Conservation (phyloP, 1,139 yeast species). For the Saccharomyces pastorianus region DNA sequence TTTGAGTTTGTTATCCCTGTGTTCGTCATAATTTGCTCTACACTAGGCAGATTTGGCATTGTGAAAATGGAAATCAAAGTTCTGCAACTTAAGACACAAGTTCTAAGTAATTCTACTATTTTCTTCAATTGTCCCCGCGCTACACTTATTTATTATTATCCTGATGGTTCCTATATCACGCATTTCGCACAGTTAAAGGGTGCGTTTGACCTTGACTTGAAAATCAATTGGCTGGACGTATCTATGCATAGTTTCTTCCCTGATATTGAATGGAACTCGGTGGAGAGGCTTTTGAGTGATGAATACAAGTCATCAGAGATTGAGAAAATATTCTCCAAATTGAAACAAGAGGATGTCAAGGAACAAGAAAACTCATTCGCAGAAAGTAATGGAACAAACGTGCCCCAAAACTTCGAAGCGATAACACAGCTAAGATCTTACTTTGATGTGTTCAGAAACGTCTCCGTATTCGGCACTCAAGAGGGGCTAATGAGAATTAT, state of each 20-base stretch:
- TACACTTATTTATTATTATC: conserved; percentile 46
- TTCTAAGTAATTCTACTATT: conserved; percentile 57
- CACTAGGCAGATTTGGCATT: conserved; percentile 49
- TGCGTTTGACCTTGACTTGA: conserved; percentile 51
- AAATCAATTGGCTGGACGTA: conserved; percentile 66
- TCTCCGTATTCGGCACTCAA: conserved; percentile 52
- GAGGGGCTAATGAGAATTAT: conserved; percentile 57
- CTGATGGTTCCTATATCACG: conserved; percentile 64
- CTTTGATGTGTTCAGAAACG: conserved; percentile 35
- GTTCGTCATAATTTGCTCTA: conserved; percentile 57
- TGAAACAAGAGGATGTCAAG: conserved; percentile 2
- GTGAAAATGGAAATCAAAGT: conserved; percentile 49
- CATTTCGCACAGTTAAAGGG: conserved; percentile 53
- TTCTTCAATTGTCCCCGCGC: conserved; percentile 55
- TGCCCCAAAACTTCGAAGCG: conserved; percentile 16
- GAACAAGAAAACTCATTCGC: not conserved
- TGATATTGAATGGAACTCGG: conserved; percentile 39
- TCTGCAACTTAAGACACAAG: conserved; percentile 59
- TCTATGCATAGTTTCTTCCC: conserved; percentile 40
- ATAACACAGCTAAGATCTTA: conserved; percentile 30
- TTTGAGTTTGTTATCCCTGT: conserved; percentile 59
- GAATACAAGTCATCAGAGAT: conserved; percentile 18
- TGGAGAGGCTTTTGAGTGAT: conserved; percentile 30
- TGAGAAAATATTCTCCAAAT: conserved; percentile 6
- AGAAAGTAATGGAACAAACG: conserved; percentile 3